Conservation (phyloP, 495 filamentous ascomycete genomes). For the Talaromyces proteolyticus region DNA sequence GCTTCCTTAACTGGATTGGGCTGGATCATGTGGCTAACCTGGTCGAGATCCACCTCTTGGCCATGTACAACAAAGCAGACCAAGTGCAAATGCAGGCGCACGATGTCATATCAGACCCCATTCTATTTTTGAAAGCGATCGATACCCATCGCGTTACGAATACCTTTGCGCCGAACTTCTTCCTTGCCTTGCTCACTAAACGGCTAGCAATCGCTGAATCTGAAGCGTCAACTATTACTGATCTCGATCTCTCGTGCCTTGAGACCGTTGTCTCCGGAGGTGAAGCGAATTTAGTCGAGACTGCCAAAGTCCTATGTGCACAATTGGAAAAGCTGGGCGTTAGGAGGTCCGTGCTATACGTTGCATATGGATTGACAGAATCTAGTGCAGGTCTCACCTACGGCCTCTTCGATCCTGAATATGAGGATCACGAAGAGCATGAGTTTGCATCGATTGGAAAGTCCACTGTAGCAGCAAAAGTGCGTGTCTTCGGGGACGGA, state of each 20-base stretch:
- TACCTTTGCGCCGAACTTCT: slow-evolving; percentile 54
- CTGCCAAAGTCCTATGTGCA: slow-evolving; percentile 1
- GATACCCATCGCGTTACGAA: slow-evolving; percentile 33
- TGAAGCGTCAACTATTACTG: background rate
- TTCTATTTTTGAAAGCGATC: slow-evolving; percentile 32
- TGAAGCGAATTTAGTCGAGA: slow-evolving; percentile 28
- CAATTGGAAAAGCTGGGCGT: background rate
- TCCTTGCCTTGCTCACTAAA: slow-evolving; percentile 18
- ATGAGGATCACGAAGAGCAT: background rate
- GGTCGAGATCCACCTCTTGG: slow-evolving; percentile 43
- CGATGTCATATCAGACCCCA: slow-evolving; percentile 35
- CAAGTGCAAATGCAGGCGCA: slow-evolving; percentile 42
- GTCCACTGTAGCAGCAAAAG: background rate
- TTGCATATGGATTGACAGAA: background rate
- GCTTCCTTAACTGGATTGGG: slow-evolving; percentile 44
- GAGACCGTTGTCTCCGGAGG: slow-evolving; percentile 28
- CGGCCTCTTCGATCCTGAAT: background rate
- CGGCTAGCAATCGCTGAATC: background rate
- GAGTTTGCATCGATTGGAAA: background rate
- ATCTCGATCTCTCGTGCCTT: slow-evolving; percentile 18
- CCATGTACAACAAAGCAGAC: slow-evolving; percentile 25
- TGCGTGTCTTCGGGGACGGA: background rate
- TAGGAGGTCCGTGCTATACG: background rate
- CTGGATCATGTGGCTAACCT: slow-evolving; percentile 51
- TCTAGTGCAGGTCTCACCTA: background rate